Evolutionary conservation across 179 eudicot species (phyloP), one percentile per base, ranked within the genome.

Genomic region (Vitellaria paradoxa): DNA sequence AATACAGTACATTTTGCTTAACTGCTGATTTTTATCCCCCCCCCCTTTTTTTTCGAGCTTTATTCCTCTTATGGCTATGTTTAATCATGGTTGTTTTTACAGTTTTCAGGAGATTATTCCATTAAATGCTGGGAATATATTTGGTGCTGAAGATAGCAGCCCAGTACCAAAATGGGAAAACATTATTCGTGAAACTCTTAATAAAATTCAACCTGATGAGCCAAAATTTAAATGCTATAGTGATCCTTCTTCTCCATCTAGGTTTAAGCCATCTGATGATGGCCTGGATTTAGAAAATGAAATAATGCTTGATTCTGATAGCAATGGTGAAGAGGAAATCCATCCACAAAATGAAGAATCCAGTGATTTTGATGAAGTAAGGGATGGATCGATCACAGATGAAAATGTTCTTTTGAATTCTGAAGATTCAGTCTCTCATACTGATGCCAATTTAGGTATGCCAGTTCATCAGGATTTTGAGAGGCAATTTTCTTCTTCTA

Each of bases 51-150:
- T 49, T 42, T 65, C 73, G 56, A 10, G 15, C 10, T 23, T n/a
- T 63, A 23, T 23, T 23, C 15, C 37, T 12, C 37, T 7, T 30
- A 15, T 65, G 47, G 37, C 14, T 14, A 9, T 30, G 47, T 14
- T 12, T 6, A n/a, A 20, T 8, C 15, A 11, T 26, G 21, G 15
- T 7, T 37, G n/a, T 18, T 52, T 73, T 23, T 79, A 71, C 89
- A 96, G 99, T 77, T 84, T 96, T 74, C 99, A 96, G 90, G 99
- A 96, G 86, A 86, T 96, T 68, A 89, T 96, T 77, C 99, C 97
- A 26, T 82, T 96, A 82, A 94, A 89, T 88, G 98, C 99, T 77
- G 98, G 97, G 59, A 96, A 96, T 73, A 90, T 96, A 53, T 91
- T 96, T 80, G 98, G 96, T 42, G 82, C 98, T 74, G 94, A 94